phyloP scores from a whole-genome alignment of 164 flowering plant genomes.

The Magnolia changhungtana region DNA sequence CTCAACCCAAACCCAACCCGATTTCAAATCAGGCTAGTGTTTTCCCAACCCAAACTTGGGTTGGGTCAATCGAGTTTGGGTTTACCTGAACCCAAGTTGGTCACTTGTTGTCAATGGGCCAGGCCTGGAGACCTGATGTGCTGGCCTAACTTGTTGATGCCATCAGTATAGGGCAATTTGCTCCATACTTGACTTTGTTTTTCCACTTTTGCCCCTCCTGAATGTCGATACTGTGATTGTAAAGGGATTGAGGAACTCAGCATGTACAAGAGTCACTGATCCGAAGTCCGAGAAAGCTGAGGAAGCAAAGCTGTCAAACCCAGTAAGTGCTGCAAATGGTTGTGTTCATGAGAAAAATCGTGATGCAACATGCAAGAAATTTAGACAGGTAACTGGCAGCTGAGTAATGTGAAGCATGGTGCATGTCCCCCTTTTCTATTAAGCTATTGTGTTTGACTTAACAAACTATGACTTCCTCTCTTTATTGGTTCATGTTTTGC shows the following conservation, averaged over 20 bases:
- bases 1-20: too few relatives aligned
- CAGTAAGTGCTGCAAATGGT: constrained; percentile 9
- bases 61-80: too few relatives aligned
- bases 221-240: constrained; percentile 14
- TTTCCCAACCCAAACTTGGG: too few relatives aligned
- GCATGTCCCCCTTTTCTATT: neutral
- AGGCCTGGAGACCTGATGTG: too few relatives aligned
- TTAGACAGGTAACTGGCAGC: neutral
- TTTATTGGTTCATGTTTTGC: neutral
- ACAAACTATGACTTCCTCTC: too few relatives aligned
- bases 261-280: constrained; percentile 6
- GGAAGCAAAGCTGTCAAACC: constrained; percentile 4
- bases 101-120: too few relatives aligned
- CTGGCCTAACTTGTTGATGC: neutral
- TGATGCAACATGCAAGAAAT: neutral
- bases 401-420: too few relatives aligned
- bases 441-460: neutral
- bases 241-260: constrained; percentile 7
- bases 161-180: neutral
- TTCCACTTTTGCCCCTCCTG: constrained; percentile 14
- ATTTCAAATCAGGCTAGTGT: too few relatives aligned
- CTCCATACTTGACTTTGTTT: neutral
- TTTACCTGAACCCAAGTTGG: too few relatives aligned
- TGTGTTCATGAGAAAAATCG: neutral
- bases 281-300: constrained; percentile 1